A percentile compares a stretch with the other conserved stretches of the same genome.
These are phyloP conservation scores for Goffeauzyma gilvescens DNA, from an alignment of 768 basidiomycete species.

Conservation along the genomic window DNA sequence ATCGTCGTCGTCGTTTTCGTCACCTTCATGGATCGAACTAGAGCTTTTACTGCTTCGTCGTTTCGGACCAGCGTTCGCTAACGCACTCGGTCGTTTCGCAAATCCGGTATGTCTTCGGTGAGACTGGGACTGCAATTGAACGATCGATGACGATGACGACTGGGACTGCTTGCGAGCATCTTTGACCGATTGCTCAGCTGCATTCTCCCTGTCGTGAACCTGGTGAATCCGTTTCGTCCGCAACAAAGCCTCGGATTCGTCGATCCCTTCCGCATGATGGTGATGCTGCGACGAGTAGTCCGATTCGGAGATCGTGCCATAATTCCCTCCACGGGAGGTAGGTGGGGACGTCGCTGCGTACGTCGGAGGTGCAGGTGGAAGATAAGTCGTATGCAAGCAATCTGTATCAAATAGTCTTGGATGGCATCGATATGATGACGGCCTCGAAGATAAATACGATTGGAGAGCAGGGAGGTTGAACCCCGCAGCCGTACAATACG, in stretches of 20 bases:
- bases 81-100: slow-evolving; percentile 16
- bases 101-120: slow-evolving; percentile 20
- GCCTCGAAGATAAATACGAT: slow-evolving; percentile 73
- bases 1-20: slow-evolving; percentile 24
- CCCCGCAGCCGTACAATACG: slow-evolving; percentile 86
- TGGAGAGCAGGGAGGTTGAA: slow-evolving; percentile 73
- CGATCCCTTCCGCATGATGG: slow-evolving; percentile 7
- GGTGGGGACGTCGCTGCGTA: slow-evolving; percentile 6
- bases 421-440: slow-evolving; percentile 62
- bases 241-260: slow-evolving; percentile 9
- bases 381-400: slow-evolving; percentile 82
- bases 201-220: not conserved
- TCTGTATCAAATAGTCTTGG: slow-evolving; percentile 67
- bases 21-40: slow-evolving; percentile 11
- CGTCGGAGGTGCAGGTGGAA: slow-evolving; percentile 34
- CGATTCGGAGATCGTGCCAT: too few species aligned
- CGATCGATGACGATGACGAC: too few species aligned
- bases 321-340: slow-evolving; percentile 19
- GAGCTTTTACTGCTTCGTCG: slow-evolving; percentile 12
- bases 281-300: too few species aligned
- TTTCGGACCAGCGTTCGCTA: slow-evolving; percentile 8
- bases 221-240: slow-evolving; percentile 8
- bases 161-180: too few species aligned
- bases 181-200: too few species aligned
- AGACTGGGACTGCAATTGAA: not conserved